Evolutionary conservation across 495 filamentous ascomycete species (phyloP).

Genomic region (Daldinia bambusicola): DNA sequence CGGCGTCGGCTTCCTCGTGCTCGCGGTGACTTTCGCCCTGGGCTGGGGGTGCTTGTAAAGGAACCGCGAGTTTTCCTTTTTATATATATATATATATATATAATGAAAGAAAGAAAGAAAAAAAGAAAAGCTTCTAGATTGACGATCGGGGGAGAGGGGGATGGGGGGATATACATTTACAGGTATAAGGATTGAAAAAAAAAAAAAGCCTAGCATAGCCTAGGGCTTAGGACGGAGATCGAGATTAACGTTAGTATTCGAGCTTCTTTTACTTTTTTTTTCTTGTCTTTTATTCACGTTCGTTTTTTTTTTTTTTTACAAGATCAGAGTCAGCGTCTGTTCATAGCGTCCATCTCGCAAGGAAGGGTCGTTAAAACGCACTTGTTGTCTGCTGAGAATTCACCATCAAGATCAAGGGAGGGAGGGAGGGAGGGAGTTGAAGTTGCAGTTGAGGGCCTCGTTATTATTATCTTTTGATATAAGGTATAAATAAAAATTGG

Average conservation of each 20-base stretch:
- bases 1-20: slow-evolving; percentile 16
- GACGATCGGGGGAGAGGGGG: neutral
- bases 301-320: neutral
- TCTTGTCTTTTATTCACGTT: neutral
- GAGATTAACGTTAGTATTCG: neutral
- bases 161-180: neutral
- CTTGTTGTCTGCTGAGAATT: neutral
- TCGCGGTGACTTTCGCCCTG: slow-evolving; percentile 27
- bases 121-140: no score
- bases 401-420: no score
- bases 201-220: no score
- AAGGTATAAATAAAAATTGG: no score
- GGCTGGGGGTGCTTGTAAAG: slow-evolving; percentile 12
- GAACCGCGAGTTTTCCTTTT: no score
- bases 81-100: no score
- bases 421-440: neutral
- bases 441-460: no score
- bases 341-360: neutral
- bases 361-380: neutral
- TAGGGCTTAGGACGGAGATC: neutral
- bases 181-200: neutral
- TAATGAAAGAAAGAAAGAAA: no score
- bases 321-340: slow-evolving; percentile 3
- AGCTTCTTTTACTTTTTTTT: no score
- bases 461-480: neutral